Conservation (phyloP, 2,329 filamentous ascomycete species). For the Paecilomyces formosus region DNA sequence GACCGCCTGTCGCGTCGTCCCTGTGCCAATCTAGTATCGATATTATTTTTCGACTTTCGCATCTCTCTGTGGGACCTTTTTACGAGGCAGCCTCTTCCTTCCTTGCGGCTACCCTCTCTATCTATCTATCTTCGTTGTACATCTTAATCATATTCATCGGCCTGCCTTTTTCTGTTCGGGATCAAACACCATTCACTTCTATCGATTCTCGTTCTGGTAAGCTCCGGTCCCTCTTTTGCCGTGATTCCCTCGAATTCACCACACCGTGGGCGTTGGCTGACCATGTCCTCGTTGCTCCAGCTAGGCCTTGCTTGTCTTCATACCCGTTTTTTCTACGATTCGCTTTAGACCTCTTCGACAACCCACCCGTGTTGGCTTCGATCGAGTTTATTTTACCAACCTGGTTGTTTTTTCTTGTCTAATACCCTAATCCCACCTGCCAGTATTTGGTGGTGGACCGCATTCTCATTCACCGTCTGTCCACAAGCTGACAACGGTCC, state of each 20-base stretch:
- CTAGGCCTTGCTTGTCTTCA: neutral
- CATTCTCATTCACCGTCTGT: neutral
- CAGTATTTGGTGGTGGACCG: neutral
- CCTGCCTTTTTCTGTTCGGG: neutral
- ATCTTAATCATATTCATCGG: conserved; percentile 4
- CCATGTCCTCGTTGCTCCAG: neutral
- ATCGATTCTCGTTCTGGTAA: neutral
- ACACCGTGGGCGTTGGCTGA: neutral
- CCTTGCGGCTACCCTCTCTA: neutral
- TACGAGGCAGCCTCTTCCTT: neutral
- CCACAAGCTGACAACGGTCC: neutral
- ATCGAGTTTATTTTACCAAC: neutral
- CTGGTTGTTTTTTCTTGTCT: neutral
- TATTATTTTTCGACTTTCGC: conserved; percentile 5
- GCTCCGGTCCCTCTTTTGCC: neutral
- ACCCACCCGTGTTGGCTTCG: neutral
- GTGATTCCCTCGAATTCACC: neutral
- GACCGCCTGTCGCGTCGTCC: conserved; percentile 15
- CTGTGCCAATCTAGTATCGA: conserved; percentile 3
- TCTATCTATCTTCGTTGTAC: conserved; percentile 10
- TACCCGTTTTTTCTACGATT: conserved; percentile 6
- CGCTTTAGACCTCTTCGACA: neutral
- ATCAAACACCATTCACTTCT: conserved; percentile 1
- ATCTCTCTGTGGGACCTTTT: neutral
- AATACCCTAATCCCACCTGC: neutral